Percentiles rank a stretch among this genome's conserved stretches.
phyloP scores from a whole-genome alignment of 1,284 basidiomycete genomes.

The Kwoniella shivajii region DNA sequence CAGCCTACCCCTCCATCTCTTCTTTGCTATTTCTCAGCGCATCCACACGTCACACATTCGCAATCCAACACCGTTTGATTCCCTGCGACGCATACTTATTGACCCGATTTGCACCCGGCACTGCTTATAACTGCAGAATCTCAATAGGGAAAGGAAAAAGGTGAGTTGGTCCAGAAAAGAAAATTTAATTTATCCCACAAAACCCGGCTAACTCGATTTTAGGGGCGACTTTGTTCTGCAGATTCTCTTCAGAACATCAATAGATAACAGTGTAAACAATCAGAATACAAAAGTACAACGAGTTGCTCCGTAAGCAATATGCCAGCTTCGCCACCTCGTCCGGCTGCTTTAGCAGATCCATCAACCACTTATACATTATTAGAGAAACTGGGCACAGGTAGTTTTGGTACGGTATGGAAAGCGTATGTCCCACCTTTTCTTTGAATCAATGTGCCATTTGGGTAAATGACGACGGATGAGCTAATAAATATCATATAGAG shows the following conservation, averaged over 20 bases:
- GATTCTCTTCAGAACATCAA: background rate
- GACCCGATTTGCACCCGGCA: too few relatives aligned
- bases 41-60: too few relatives aligned
- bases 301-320: background rate
- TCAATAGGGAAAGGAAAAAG: too few relatives aligned
- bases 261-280: background rate
- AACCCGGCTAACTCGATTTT: too few relatives aligned
- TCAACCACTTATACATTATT: constrained; percentile 86
- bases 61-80: too few relatives aligned
- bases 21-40: too few relatives aligned
- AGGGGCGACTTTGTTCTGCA: background rate
- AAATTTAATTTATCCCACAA: too few relatives aligned
- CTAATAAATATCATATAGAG: constrained; percentile 44
- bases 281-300: background rate
- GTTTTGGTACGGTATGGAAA: constrained; percentile 96
- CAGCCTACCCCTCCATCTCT: too few relatives aligned
- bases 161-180: too few relatives aligned
- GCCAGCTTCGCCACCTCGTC: constrained; percentile 11
- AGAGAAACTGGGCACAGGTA: constrained; percentile 96
- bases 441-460: too few relatives aligned
- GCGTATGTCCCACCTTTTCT: constrained; percentile 57
- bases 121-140: too few relatives aligned
- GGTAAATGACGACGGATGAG: background rate
- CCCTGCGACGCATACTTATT: too few relatives aligned
- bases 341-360: constrained; percentile 60